phyloP scores from a whole-genome alignment of 2,329 filamentous ascomycete genomes.

The Hypocrella siamensis region DNA sequence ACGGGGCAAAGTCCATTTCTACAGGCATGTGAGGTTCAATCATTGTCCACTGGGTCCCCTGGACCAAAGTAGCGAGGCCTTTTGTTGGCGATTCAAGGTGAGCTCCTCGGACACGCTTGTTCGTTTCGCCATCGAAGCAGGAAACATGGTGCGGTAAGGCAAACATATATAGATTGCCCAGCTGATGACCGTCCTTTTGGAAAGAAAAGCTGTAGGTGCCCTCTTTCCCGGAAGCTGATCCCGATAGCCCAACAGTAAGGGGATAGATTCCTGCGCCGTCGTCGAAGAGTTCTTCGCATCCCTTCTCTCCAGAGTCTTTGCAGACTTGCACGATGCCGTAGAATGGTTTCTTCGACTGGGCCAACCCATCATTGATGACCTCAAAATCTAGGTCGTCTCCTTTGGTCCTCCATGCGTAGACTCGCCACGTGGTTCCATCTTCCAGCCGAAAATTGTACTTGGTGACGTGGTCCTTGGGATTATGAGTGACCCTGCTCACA shows the following conservation, averaged over 20 bases:
- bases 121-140: slow-evolving; percentile 49
- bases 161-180: slow-evolving; percentile 60
- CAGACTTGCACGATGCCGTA: slow-evolving; percentile 69
- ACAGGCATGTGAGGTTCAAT: slow-evolving; percentile 56
- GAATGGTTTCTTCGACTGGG: slow-evolving; percentile 53
- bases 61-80: slow-evolving; percentile 58
- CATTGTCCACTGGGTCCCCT: slow-evolving; percentile 64
- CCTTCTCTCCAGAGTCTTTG: slow-evolving; percentile 47
- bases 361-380: slow-evolving; percentile 47
- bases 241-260: slow-evolving; percentile 45
- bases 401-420: slow-evolving; percentile 54
- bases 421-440: slow-evolving; percentile 60
- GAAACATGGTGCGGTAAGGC: slow-evolving; percentile 73
- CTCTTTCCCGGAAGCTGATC: slow-evolving; percentile 36
- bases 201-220: slow-evolving; percentile 65
- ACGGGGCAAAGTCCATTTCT: slow-evolving; percentile 65
- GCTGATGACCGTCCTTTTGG: slow-evolving; percentile 48
- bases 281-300: slow-evolving; percentile 57
- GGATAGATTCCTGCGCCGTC: slow-evolving; percentile 62
- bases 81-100: slow-evolving; percentile 72
- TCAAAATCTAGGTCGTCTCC: slow-evolving; percentile 50
- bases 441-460: slow-evolving; percentile 65
- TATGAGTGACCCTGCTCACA: slow-evolving; percentile 40
- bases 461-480: slow-evolving; percentile 45
- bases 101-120: slow-evolving; percentile 35